These are phyloP conservation scores for Lantana camara DNA, from an alignment of 257 asterid genomes.

Conservation along the genomic window DNA sequence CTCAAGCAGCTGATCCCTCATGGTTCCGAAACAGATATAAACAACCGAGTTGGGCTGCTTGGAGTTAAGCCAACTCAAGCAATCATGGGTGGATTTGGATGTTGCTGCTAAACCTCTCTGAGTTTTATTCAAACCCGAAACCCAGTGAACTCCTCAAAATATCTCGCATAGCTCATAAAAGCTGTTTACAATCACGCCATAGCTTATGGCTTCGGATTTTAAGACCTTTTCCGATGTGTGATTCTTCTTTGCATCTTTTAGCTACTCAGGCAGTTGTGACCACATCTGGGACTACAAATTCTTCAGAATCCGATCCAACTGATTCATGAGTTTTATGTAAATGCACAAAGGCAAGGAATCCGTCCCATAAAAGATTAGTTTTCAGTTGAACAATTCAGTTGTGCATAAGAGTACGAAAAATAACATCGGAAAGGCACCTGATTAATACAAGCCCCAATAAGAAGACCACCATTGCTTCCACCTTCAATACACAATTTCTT, in stretches of 20 bases:
- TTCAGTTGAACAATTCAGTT: background rate
- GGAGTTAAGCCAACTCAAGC: constrained; percentile 40
- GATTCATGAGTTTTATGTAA: constrained; percentile 28
- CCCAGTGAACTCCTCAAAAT: constrained; percentile 10
- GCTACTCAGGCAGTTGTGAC: background rate
- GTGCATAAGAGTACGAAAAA: background rate
- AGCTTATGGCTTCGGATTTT: constrained; percentile 7
- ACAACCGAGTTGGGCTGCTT: constrained; percentile 36
- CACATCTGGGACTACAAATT: constrained; percentile 39
- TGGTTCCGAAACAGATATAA: constrained; percentile 42
- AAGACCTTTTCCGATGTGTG: background rate
- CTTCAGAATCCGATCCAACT: constrained; percentile 35
- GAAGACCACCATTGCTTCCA: constrained; percentile 97
- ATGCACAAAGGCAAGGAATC: constrained; percentile 36
- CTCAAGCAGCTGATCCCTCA: constrained; percentile 43
- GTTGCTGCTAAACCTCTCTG: constrained; percentile 23
- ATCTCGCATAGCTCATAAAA: constrained; percentile 28
- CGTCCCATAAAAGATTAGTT: constrained; percentile 34
- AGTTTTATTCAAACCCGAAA: constrained; percentile 35
- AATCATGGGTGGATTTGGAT: constrained; percentile 2
- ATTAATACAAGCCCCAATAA: constrained; percentile 90
- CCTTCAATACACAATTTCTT: constrained; percentile 93
- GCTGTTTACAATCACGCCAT: constrained; percentile 30
- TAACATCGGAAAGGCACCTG: constrained; percentile 51
- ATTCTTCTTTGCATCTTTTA: background rate